Evolutionary conservation across 2,329 filamentous ascomycete species (phyloP).

Genomic region (Clonostachys sp.): DNA sequence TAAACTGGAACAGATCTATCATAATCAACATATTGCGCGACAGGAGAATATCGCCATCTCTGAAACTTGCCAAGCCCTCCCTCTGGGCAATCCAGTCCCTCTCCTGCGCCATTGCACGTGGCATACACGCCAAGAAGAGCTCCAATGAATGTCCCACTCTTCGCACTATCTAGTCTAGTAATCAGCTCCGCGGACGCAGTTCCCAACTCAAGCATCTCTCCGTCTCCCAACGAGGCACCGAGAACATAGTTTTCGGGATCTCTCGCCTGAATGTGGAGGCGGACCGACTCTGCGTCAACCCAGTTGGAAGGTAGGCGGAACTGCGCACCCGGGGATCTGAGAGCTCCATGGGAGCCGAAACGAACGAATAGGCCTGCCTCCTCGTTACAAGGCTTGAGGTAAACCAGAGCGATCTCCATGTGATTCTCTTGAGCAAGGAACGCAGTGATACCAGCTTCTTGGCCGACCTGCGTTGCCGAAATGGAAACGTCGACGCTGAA

Average conservation of each 20-base stretch:
- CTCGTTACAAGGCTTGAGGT: conserved; percentile 12
- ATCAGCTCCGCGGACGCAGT: not conserved
- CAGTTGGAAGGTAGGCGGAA: conserved; percentile 1
- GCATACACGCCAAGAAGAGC: conserved; percentile 8
- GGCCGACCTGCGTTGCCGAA: conserved; percentile 40
- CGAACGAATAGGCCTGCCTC: conserved; percentile 31
- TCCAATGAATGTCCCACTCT: conserved; percentile 6
- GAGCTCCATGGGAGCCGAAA: conserved; percentile 22
- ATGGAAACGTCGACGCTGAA: conserved; percentile 43
- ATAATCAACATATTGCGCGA: conserved; percentile 6
- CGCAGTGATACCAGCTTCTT: conserved; percentile 47
- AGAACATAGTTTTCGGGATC: conserved; percentile 9
- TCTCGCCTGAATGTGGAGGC: conserved; percentile 22
- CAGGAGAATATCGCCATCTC: conserved; percentile 6
- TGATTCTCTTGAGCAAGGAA: conserved; percentile 52
- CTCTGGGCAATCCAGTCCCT: conserved; percentile 6
- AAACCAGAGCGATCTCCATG: conserved; percentile 37
- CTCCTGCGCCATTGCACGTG: conserved; percentile 7
- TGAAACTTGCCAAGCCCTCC: conserved; percentile 5
- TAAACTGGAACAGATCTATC: conserved; percentile 2
- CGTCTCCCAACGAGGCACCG: not conserved
- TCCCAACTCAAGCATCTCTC: conserved; percentile 1
- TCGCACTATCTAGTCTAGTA: conserved; percentile 6
- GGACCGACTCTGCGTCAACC: conserved; percentile 2
- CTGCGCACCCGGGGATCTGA: conserved; percentile 10